Base-by-base conservation (phyloP, 1,139 yeast species). In the Wickerhamiella pararugosa region DNA sequence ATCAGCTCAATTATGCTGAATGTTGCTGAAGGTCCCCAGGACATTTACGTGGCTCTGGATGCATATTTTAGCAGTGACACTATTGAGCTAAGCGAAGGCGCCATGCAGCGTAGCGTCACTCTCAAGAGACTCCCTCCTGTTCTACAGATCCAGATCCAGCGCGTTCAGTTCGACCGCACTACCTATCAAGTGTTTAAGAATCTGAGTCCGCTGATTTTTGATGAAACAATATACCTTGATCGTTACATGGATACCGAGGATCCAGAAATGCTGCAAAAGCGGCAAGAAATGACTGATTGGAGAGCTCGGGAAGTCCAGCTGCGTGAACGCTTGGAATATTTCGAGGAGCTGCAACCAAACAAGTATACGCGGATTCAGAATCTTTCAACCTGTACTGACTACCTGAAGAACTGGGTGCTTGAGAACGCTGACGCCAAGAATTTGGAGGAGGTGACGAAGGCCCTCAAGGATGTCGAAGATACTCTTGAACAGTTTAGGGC, bases 21-120 rank as follows among this genome's bases (percentile, higher is more conserved):
- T 51, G 78, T 87, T 36, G 80, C 87, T 40, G 90, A 80, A 49
- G 92, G 84, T 46, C 94, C 97, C 1, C 76, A 78, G 52, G 81
- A 82, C 56, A 73, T 90, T 9, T 87, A 90, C 57, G 96, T 84
- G 56, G 92, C 97, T 0, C 68, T 90, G 40, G 97, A 87, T 59
- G 73, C 75, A 30, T 82, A 79, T 53, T 86, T 86, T 58, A 79
- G 78, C 41, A 94, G 83, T 47, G 84, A 78, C 49, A 61, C 79
- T 35, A 72, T 76, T 1, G 70, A 73, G 39, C 69, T 81, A 43
- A 92, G 80, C 36, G 79, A 75, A 46, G 94, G 90, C 1, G 67
- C 69, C 34, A 79, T 80, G 46, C 46, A 56, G 33, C 75, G 93
- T 54, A 71, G 80, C 1, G 70, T 84, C 36, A 75, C 92, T 0